Base-by-base conservation (phyloP, 2,329 filamentous ascomycete species). In the Fusarium sp. region DNA sequence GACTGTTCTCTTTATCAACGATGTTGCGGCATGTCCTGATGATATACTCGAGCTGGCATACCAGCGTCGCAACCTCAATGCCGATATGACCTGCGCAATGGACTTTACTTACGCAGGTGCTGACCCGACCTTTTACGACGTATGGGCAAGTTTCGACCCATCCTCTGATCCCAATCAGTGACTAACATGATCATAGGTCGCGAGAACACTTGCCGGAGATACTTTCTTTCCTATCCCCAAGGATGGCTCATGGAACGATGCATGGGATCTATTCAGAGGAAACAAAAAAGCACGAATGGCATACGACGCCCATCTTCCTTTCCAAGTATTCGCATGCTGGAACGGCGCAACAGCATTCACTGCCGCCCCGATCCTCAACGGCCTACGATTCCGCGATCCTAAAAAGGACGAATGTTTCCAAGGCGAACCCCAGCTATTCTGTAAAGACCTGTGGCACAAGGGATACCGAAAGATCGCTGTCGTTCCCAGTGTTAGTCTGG, bases 301-400 rank as follows among this genome's bases (percentile, higher is more conserved):
- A n/a, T 83, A 82, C 63, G 48, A 67, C 1, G 70, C 69, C 1
- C 76, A 79, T 30, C 77, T 78, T 22, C 86, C 87, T 1, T 85
- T 89, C 67, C 88, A 89, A 75, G 87, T 89, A 0, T 89, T 87
- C 58, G 76, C 86, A 2, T 90, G 88, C 77, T 89, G 88, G 87
- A 89, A 89, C 68, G 88, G 88, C 16, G 85, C 84, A 0, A 81
- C 81, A 0, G 83, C 82, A 0, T 84, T 89, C 52, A 78, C 78
- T 0, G 87, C 86, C 45, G 85, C 87, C 1, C 73, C 89, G 5
- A 66, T 87, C 8, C 78, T 78, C 0, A 76, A 78, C 0, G 78
- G 77, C 25, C 73, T 89, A 5, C 66, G 74, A 9, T 89, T 89
- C 71, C 81, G 87, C 4, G 72, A 78, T 11, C 52, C 62, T 16